A percentile compares a stretch with the other conserved stretches of the same genome.
These are phyloP conservation scores for Pyrus bretschneideri DNA, from an alignment of 306 rosid genomes.

Conservation along the genomic window DNA sequence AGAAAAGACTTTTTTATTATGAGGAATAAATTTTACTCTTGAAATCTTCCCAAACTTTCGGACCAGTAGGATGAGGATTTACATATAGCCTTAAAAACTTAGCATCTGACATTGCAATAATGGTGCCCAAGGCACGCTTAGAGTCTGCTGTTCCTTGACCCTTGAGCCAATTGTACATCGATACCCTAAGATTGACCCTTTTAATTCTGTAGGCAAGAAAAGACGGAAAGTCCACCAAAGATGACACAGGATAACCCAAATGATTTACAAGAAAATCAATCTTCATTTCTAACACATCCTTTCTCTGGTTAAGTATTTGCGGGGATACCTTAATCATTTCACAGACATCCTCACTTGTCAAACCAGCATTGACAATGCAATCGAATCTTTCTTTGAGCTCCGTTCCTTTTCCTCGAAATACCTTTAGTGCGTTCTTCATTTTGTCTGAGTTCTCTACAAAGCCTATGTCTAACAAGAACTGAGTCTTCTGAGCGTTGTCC, in stretches of 20 bases:
- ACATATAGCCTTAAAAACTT: conserved; percentile 35
- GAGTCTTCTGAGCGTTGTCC: conserved; percentile 24
- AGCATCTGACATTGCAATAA: conserved; percentile 46
- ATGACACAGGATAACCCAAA: conserved; percentile 46
- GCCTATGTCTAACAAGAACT: conserved; percentile 53
- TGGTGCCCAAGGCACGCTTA: conserved; percentile 52
- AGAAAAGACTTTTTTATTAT: not conserved
- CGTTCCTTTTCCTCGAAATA: conserved; percentile 51
- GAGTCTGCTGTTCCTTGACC: conserved; percentile 33
- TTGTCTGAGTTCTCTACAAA: conserved; percentile 26
- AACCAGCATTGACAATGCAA: conserved; percentile 51
- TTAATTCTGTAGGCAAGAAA: conserved; percentile 37
- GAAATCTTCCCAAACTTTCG: conserved; percentile 57
- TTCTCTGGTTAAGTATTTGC: conserved; percentile 47
- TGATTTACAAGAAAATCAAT: conserved; percentile 22
- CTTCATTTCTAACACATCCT: conserved; percentile 33
- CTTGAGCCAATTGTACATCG: conserved; percentile 69
- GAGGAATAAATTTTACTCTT: conserved; percentile 28
- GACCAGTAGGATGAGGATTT: conserved; percentile 58
- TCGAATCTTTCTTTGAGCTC: conserved; percentile 47
- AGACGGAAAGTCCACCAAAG: conserved; percentile 47
- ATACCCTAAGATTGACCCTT: conserved; percentile 54
- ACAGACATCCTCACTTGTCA: conserved; percentile 29
- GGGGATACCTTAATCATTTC: conserved; percentile 42
- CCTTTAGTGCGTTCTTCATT: conserved; percentile 31